Evolutionary conservation across 164 flowering plant species (phyloP).

Genomic region (Umbellularia californica): DNA sequence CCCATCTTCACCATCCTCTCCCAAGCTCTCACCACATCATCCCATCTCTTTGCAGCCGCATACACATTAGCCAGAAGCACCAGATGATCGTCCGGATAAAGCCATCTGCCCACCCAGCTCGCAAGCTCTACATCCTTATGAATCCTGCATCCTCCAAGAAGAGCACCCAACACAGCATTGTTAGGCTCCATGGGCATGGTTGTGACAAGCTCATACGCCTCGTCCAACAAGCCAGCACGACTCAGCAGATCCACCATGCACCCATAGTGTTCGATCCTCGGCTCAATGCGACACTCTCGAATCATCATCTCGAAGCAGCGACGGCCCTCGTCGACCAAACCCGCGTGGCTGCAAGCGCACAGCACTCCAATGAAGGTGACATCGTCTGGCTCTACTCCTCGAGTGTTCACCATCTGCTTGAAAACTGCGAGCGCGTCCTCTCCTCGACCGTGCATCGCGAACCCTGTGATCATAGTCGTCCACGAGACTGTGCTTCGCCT

Average conservation of each 20-base stretch:
- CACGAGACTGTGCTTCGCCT: constrained; percentile 38
- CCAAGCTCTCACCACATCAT: constrained; percentile 34
- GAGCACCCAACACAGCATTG: constrained; percentile 48
- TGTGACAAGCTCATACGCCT: constrained; percentile 39
- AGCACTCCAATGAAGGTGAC: constrained; percentile 51
- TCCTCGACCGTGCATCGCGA: constrained; percentile 48
- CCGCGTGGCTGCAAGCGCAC: constrained; percentile 54
- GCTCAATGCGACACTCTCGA: constrained; percentile 28
- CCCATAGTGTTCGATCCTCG: constrained; percentile 51
- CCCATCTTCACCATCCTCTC: constrained; percentile 33
- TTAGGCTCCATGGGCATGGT: constrained; percentile 51
- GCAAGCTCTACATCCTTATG: constrained; percentile 33
- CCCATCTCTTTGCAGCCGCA: constrained; percentile 42
- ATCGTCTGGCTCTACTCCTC: constrained; percentile 32
- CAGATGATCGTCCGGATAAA: constrained; percentile 38
- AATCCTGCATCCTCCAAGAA: constrained; percentile 49
- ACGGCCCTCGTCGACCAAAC: constrained; percentile 42
- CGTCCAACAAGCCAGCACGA: constrained; percentile 48
- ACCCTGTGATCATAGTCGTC: constrained; percentile 52
- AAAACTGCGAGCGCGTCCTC: constrained; percentile 40
- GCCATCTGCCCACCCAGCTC: constrained; percentile 23
- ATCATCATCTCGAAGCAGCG: constrained; percentile 36
- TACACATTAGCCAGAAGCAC: constrained; percentile 50
- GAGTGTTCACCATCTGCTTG: constrained; percentile 28
- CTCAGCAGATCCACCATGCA: constrained; percentile 64